Evolutionary conservation across 2,329 filamentous ascomycete species (phyloP), one percentile per base, ranked within the genome.

Genomic region (Xylaria polymorpha): DNA sequence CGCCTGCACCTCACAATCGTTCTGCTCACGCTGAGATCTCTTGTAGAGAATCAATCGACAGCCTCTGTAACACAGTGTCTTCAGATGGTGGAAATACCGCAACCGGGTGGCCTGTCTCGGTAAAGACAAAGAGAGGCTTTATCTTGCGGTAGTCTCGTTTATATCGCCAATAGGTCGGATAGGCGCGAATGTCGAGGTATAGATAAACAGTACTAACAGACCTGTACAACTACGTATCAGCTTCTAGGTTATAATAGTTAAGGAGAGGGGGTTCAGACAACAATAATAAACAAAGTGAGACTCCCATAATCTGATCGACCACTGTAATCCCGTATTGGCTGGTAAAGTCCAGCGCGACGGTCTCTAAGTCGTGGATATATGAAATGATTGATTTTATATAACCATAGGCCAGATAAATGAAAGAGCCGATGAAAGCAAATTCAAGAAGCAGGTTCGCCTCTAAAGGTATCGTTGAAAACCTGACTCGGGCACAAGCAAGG

Each of bases 31-130:
- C 44, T 3, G 20, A 14, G 10, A 10, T 12, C 44, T 48, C 44
- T 29, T 68, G 61, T n/a, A 64, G 39, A 20, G 60, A 67, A 20
- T 55, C 62, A 32, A 62, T 4, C 7, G 66, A 69, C 0, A 68
- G 39, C 18, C 61, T 64, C n/a, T 22, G 35, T 7, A 60, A 0
- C 2, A 50, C 20, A 10, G n/a, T 29, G 1, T 57, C 48, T 39
- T 25, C n/a, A n/a, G 29, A n/a, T 9, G 29, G 37, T 8, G 56
- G 48, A 37, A 64, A 51, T 43, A 68, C 20, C 0, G 66, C 55
- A 1, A 68, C 20, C 18, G 56, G 56, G 20, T 20, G 9, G 1
- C 56, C 66, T 12, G 55, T 56, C 18, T 64, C n/a, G 3, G 46
- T 60, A 18, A 68, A 68, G 5, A 12, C 66, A 15, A 68, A 1